Percentiles rank a stretch among this genome's conserved stretches.
Conservation (phyloP, 2,329 filamentous ascomycete species). For the Aspergillus ruber region DNA sequence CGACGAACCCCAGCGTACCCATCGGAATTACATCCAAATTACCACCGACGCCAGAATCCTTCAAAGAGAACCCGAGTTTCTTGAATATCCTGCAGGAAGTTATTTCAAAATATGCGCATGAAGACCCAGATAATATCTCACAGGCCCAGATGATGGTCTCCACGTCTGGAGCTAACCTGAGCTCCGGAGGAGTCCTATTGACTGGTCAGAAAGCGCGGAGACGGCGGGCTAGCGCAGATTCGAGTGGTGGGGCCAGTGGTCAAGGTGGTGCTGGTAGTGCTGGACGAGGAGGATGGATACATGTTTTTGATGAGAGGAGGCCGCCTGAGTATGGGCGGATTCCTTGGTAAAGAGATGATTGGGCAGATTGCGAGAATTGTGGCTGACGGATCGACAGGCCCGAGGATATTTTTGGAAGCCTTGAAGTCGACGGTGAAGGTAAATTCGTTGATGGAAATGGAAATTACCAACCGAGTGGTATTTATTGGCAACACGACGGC, state of each 20-base stretch:
- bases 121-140: conserved; percentile 51
- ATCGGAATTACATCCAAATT: conserved; percentile 50
- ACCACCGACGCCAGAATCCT: conserved; percentile 51
- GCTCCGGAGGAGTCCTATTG: conserved; percentile 45
- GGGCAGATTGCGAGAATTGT: not conserved
- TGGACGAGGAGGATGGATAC: conserved; percentile 56
- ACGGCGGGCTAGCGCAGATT: conserved; percentile 35
- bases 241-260: conserved; percentile 51
- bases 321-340: conserved; percentile 60
- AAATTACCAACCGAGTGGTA: conserved; percentile 55
- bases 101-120: conserved; percentile 46
- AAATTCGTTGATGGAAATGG: conserved; percentile 52
- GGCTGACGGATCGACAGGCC: conserved; percentile 34
- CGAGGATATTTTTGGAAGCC: conserved; percentile 60
- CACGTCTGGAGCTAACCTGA: conserved; percentile 50
- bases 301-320: conserved; percentile 55
- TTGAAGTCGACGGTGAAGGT: conserved; percentile 55
- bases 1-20: conserved; percentile 48
- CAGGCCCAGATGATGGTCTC: conserved; percentile 57
- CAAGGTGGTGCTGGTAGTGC: conserved; percentile 54
- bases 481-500: conserved; percentile 2
- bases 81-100: conserved; percentile 52
- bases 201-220: conserved; percentile 26
- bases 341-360: conserved; percentile 40
- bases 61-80: conserved; percentile 53